These are phyloP conservation scores for Raphanus hybrid DNA, from an alignment of 441 rosid species.

Conservation along the genomic window DNA sequence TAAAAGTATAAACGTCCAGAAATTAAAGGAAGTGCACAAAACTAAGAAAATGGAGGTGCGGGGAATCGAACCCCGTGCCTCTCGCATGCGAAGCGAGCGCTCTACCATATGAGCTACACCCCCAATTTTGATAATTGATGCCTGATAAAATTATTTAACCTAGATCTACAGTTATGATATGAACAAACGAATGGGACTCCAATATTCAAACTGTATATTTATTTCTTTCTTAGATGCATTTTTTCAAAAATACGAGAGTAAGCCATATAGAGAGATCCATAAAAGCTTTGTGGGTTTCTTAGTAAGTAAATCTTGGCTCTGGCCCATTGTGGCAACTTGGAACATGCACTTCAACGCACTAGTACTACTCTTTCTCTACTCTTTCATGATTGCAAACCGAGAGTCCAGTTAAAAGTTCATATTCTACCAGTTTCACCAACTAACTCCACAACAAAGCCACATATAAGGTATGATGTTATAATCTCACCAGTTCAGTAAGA, in stretches of 20 bases:
- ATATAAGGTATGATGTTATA: neutral
- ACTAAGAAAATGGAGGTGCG: conserved; percentile 52
- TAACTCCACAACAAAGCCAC: conserved; percentile 1
- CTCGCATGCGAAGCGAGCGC: conserved; percentile 97
- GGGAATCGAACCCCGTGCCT: conserved; percentile 96
- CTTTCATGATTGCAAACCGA: conserved; percentile 75
- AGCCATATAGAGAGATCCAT: too few relatives aligned
- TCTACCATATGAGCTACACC: conserved; percentile 97
- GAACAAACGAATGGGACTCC: neutral
- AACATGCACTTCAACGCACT: too few relatives aligned
- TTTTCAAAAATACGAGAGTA: too few relatives aligned
- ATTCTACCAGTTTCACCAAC: neutral
- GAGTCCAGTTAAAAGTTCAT: conserved; percentile 56
- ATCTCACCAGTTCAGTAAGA: neutral
- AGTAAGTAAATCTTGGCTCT: too few relatives aligned
- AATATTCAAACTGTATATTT: neutral
- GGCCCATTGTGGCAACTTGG: too few relatives aligned
- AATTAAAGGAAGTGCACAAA: neutral
- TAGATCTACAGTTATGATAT: neutral
- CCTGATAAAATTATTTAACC: too few relatives aligned
- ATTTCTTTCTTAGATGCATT: too few relatives aligned
- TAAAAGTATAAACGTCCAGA: neutral
- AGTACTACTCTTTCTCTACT: conserved; percentile 28
- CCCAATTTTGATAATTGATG: conserved; percentile 31
- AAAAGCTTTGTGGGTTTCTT: too few relatives aligned